These are phyloP conservation scores for Colletotrichum incanum DNA, from an alignment of 2,329 filamentous ascomycete genomes.

Conservation along the genomic window DNA sequence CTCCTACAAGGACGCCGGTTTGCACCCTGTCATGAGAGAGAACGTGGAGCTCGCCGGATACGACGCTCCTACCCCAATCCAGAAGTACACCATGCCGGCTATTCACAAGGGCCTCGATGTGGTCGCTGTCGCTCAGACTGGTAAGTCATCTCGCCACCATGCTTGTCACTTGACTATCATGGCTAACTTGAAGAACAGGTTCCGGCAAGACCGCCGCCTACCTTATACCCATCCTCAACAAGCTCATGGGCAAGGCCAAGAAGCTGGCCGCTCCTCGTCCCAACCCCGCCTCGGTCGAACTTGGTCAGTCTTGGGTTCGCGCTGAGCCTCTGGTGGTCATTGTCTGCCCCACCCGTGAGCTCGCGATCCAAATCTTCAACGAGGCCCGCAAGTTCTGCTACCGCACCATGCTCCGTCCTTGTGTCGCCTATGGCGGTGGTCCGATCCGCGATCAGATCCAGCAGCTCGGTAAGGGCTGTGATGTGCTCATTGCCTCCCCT, in stretches of 20 bases:
- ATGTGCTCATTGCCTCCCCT: conserved; percentile 89
- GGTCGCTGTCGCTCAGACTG: conserved; percentile 92
- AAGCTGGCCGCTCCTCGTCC: conserved; percentile 87
- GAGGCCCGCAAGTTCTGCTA: conserved; percentile 95
- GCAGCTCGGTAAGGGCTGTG: conserved; percentile 87
- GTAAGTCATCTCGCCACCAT: conserved; percentile 65
- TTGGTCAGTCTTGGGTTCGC: conserved; percentile 66
- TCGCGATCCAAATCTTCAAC: conserved; percentile 95
- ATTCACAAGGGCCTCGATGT: conserved; percentile 84
- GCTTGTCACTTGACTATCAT: conserved; percentile 29
- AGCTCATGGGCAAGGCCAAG: conserved; percentile 96
- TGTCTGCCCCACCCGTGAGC: conserved; percentile 88
- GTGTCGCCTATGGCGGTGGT: conserved; percentile 89
- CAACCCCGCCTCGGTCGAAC: conserved; percentile 70
- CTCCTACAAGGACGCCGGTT: conserved; percentile 80
- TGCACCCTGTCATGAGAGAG: conserved; percentile 86
- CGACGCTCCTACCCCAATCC: conserved; percentile 84
- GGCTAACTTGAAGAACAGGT: conserved; percentile 65
- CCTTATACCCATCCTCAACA: conserved; percentile 88
- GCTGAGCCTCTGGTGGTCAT: conserved; percentile 93
- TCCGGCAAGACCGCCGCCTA: conserved; percentile 98
- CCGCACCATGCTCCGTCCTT: conserved; percentile 92
- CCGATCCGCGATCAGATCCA: conserved; percentile 78
- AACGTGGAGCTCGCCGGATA: conserved; percentile 86
- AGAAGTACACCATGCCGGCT: conserved; percentile 87